Conservation (phyloP, 306 rosid species). For the Glycine soja region DNA sequence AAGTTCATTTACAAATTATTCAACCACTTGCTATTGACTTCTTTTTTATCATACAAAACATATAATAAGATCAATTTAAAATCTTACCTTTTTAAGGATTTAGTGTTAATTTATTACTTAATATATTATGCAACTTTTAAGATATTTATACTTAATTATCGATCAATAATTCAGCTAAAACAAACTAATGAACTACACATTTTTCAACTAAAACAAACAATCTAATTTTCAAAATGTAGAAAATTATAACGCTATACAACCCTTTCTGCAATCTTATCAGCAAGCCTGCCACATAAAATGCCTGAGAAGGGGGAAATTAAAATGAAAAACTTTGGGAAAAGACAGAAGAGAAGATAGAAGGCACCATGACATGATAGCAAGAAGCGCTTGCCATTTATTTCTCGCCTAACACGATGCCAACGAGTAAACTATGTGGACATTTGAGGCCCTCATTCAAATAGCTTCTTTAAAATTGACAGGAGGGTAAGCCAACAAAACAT, state of each 20-base stretch:
- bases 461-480: slow-evolving; percentile 21
- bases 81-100: not conserved
- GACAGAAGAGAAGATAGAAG: slow-evolving; percentile 21
- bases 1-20: not conserved
- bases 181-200: not conserved
- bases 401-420: not conserved
- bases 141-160: not conserved
- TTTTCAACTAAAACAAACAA: no score
- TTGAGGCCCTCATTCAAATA: slow-evolving; percentile 37
- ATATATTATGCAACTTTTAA: not conserved
- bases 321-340: slow-evolving; percentile 9
- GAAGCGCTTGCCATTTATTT: slow-evolving; percentile 36
- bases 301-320: not conserved
- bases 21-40: not conserved
- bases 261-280: slow-evolving; percentile 36
- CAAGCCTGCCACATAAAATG: slow-evolving; percentile 41
- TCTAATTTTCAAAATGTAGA: not conserved
- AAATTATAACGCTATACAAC: slow-evolving; percentile 10
- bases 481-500: slow-evolving; percentile 31
- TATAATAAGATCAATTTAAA: not conserved
- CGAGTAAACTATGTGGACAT: slow-evolving; percentile 25
- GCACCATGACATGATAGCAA: slow-evolving; percentile 11
- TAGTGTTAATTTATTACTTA: not conserved
- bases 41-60: not conserved
- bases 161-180: not conserved